Evolutionary conservation across 257 asterid genomes (phyloP), one percentile per base, ranked within the genome.

Genomic region (Osmanthus fragrans): DNA sequence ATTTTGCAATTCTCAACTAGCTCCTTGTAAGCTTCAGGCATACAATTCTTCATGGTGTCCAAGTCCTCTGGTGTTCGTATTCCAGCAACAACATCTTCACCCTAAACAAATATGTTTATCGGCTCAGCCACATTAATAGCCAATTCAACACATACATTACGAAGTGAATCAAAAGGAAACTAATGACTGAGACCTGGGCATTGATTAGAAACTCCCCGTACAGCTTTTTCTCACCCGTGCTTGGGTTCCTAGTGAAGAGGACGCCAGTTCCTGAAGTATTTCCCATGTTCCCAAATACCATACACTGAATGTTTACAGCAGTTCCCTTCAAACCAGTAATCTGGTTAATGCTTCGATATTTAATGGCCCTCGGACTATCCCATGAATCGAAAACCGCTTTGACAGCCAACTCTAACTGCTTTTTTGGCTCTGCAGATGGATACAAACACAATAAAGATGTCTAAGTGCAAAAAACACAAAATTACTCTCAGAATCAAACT

Each of bases 281-380:
- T 37, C 98, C 99, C 99, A 95, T 93, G 91, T 95, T 95, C 58
- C 99, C 99, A 34, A 93, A 95, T n/a, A 95, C 99, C 99, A 95
- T 95, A 71, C 92, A 87, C 83, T 95, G 98, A 84, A 95, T 93
- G 79, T 95, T 95, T 5, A 95, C 99, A 3, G 97, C 99, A 71
- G 99, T 95, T 54, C 99, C 99, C 83, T 87, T 93, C 85, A 93
- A 69, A 19, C 99, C 99, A 40, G 86, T 91, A 83, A 93, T 95
- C 77, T 90, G 91, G 86, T 93, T 93, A 76, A 95, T 95, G 87
- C 85, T 84, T 39, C 99, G 86, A 75, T 93, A 95, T 69, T 93
- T 93, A 34, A 73, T 89, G 27, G 98, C 99, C 88, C 99, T 84
- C 0, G 97, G 96, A 77, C 98, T 93, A 82, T 95, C 98, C 98